These are phyloP conservation scores for Penicillium simplicissimum DNA, from an alignment of 495 filamentous ascomycete species.

Conservation along the genomic window DNA sequence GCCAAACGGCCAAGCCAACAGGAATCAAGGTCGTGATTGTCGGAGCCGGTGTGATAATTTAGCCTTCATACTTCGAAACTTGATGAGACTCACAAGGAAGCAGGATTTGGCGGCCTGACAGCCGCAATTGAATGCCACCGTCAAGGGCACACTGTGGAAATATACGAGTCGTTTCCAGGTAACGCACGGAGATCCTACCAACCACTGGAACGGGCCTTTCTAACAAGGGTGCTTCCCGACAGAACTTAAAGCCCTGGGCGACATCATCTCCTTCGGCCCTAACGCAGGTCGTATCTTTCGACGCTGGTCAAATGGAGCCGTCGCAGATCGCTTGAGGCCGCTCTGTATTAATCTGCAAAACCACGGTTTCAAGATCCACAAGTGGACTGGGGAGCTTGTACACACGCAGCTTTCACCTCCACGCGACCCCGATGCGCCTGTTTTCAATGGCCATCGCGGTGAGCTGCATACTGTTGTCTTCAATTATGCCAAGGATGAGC, in stretches of 20 bases:
- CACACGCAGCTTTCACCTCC: conserved; percentile 52
- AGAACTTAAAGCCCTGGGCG: conserved; percentile 58
- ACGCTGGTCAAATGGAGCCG: conserved; percentile 48
- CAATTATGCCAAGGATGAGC: conserved; percentile 52
- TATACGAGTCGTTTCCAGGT: conserved; percentile 58
- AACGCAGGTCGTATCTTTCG: conserved; percentile 59
- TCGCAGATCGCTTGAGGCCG: conserved; percentile 48
- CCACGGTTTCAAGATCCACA: conserved; percentile 55
- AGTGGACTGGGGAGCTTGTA: conserved; percentile 62
- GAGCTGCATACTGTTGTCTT: conserved; percentile 61
- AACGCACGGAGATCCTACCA: background rate
- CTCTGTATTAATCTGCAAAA: conserved; percentile 52
- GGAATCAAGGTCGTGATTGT: conserved; percentile 63
- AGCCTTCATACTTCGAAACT: background rate
- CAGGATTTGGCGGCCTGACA: conserved; percentile 62
- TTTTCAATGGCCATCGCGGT: conserved; percentile 62
- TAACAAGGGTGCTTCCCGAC: background rate
- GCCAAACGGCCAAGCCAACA: conserved; percentile 19
- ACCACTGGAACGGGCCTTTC: background rate
- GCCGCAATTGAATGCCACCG: conserved; percentile 64
- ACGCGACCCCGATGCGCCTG: conserved; percentile 50
- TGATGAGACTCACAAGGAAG: background rate
- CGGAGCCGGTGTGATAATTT: conserved; percentile 37
- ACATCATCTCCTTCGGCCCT: conserved; percentile 65
- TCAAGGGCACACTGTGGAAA: conserved; percentile 62